phyloP scores from a whole-genome alignment of 768 basidiomycete genomes.

The Trametes sanguinea region DNA sequence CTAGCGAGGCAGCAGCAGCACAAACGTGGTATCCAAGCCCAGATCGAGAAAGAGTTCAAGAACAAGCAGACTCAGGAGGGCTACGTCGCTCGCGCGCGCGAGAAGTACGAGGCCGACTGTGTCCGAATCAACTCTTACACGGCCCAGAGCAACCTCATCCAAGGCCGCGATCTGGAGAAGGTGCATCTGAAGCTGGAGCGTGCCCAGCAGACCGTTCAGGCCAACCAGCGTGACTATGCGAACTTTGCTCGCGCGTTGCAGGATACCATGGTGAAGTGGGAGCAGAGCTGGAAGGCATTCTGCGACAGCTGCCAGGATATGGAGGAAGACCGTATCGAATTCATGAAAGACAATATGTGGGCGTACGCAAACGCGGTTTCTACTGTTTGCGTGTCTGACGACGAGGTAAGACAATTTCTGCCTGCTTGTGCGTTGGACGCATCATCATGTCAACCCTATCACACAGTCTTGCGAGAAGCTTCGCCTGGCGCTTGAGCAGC shows the following conservation, averaged over 20 bases:
- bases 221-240: slow-evolving; percentile 91
- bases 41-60: slow-evolving; percentile 90
- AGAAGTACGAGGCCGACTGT: slow-evolving; percentile 93
- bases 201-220: slow-evolving; percentile 84
- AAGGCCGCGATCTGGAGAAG: slow-evolving; percentile 93
- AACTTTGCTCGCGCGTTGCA: slow-evolving; percentile 79
- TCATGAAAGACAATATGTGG: slow-evolving; percentile 96
- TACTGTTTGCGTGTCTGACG: slow-evolving; percentile 91
- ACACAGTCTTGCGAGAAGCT: slow-evolving; percentile 87
- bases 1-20: slow-evolving; percentile 65
- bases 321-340: slow-evolving; percentile 92
- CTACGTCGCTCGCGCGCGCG: slow-evolving; percentile 85
- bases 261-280: slow-evolving; percentile 86
- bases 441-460: slow-evolving; percentile 1
- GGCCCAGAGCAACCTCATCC: slow-evolving; percentile 86
- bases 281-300: slow-evolving; percentile 90
- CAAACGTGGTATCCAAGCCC: slow-evolving; percentile 70
- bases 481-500: slow-evolving; percentile 81
- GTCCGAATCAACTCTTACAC: slow-evolving; percentile 92
- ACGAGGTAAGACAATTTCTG: slow-evolving; percentile 63
- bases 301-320: slow-evolving; percentile 95
- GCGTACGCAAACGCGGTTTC: slow-evolving; percentile 95
- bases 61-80: slow-evolving; percentile 83
- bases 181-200: slow-evolving; percentile 84
- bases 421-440: background rate